These are phyloP conservation scores for Lactifluus piperatus DNA, from an alignment of 768 basidiomycete species.

Conservation along the genomic window DNA sequence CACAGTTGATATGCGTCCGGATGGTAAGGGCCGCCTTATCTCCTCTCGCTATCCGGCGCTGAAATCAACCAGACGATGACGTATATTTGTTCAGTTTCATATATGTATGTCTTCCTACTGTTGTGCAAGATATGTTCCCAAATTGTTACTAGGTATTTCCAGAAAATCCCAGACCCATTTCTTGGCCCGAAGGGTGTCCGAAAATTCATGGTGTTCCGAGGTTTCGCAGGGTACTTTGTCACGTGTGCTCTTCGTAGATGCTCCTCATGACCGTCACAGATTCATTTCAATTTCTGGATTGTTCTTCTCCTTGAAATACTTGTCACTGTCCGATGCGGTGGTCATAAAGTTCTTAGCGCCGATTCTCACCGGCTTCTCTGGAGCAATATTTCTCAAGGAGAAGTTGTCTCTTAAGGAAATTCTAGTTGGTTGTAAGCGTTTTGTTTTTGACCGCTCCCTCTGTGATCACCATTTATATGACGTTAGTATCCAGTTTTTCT, in stretches of 20 bases:
- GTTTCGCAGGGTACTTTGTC: slow-evolving; percentile 47
- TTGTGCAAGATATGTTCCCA: neutral
- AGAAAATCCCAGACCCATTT: slow-evolving; percentile 46
- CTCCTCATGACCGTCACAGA: slow-evolving; percentile 27
- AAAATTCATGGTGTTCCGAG: slow-evolving; percentile 45
- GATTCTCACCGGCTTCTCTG: slow-evolving; percentile 52
- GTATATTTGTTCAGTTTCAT: slow-evolving; percentile 39
- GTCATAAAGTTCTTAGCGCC: slow-evolving; percentile 73
- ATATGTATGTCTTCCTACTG: slow-evolving; percentile 33
- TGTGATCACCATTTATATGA: neutral
- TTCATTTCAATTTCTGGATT: slow-evolving; percentile 64
- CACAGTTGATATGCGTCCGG: slow-evolving; percentile 44
- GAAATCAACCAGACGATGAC: slow-evolving; percentile 37
- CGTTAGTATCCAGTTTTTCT: slow-evolving; percentile 49
- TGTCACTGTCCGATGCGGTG: slow-evolving; percentile 71
- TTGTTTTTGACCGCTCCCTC: neutral
- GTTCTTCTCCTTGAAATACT: slow-evolving; percentile 63
- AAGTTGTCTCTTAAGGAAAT: slow-evolving; percentile 45
- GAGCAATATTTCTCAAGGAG: slow-evolving; percentile 55
- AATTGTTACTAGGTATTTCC: slow-evolving; percentile 28
- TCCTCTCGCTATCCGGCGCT: neutral
- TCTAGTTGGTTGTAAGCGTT: slow-evolving; percentile 39
- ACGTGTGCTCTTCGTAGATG: neutral
- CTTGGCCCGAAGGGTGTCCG: slow-evolving; percentile 66
- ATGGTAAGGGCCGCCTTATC: slow-evolving; percentile 37